Evolutionary conservation across 2,329 filamentous ascomycete genomes (phyloP).

Genomic region (Magnaporthiopsis rhizophila): DNA sequence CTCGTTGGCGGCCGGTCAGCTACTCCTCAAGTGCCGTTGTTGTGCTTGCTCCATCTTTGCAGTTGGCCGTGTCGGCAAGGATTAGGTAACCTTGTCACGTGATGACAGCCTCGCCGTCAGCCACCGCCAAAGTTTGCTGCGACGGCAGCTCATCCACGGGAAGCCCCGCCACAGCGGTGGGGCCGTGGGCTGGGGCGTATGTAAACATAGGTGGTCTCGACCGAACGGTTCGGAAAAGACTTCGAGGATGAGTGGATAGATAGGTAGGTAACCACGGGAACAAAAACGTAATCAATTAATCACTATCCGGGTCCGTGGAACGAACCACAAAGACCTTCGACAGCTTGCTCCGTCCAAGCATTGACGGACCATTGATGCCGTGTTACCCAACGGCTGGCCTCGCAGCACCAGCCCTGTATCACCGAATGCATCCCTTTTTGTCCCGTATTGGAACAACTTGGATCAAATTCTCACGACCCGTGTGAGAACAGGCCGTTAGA

Average conservation of each 20-base stretch:
- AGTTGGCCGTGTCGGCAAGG: background rate
- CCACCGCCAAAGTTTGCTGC: background rate
- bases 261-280: too few species aligned
- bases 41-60: slow-evolving; percentile 3
- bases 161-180: background rate
- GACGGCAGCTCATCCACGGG: background rate
- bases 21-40: background rate
- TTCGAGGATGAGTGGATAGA: too few species aligned
- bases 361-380: background rate
- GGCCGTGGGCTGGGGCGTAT: background rate
- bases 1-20: background rate
- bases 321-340: background rate
- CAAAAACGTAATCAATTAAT: background rate
- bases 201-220: too few species aligned
- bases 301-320: background rate
- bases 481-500: background rate
- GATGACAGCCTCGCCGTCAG: background rate
- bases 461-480: background rate
- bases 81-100: background rate
- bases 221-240: background rate
- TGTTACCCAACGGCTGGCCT: background rate
- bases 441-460: background rate
- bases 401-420: background rate
- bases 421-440: background rate
- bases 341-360: background rate